These are phyloP conservation scores for Penicillium sp. DNA, from an alignment of 2,329 filamentous ascomycete genomes.

Conservation along the genomic window DNA sequence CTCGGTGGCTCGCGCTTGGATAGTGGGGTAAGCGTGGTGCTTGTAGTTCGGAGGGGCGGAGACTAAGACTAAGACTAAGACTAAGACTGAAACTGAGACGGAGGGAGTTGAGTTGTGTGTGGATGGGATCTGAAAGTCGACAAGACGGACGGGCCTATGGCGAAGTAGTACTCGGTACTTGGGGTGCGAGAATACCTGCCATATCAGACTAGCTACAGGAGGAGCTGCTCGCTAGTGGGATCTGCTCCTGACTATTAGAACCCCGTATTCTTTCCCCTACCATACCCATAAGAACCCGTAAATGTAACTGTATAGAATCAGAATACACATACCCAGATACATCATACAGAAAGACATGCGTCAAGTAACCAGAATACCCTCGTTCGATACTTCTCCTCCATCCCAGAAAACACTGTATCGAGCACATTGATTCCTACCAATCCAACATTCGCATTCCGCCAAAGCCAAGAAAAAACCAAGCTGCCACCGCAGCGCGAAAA, in stretches of 20 bases:
- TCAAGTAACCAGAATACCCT: neutral
- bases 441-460: neutral
- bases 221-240: neutral
- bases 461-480: neutral
- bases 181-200: neutral
- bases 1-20: conserved; percentile 12
- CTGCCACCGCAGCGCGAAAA: neutral
- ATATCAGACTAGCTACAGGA: conserved; percentile 7
- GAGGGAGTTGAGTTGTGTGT: neutral
- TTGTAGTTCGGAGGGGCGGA: neutral
- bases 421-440: neutral
- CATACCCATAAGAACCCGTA: neutral
- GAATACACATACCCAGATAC: conserved; percentile 3
- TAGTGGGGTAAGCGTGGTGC: conserved; percentile 5
- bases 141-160: neutral
- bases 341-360: neutral
- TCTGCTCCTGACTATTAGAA: neutral
- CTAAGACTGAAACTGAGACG: neutral
- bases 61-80: neutral
- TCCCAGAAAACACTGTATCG: neutral
- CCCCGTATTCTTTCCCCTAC: neutral
- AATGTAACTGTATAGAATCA: neutral
- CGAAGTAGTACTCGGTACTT: neutral
- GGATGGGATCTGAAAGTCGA: conserved; percentile 1
- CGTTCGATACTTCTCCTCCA: too few relatives aligned